Evolutionary conservation across 1,284 basidiomycete species (phyloP).

Genomic region (Ustilago curta): DNA sequence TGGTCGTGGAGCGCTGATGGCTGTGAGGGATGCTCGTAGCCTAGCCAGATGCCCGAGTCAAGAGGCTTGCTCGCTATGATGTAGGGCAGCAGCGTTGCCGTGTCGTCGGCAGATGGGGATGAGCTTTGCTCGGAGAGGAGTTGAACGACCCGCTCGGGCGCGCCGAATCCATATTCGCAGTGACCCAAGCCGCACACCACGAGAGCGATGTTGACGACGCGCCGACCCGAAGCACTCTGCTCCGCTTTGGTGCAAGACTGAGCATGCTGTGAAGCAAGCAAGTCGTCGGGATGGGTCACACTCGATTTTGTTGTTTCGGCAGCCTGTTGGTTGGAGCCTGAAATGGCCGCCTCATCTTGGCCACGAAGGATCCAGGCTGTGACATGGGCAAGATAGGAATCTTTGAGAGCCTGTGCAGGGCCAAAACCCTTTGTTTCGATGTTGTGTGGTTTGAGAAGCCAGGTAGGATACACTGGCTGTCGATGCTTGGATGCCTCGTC

Average conservation of each 20-base stretch:
- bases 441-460: conserved; percentile 41
- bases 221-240: conserved; percentile 4
- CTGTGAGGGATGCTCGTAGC: conserved; percentile 25
- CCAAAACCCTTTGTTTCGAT: conserved; percentile 52
- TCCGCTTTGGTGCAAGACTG: not conserved
- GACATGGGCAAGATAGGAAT: conserved; percentile 57
- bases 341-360: not conserved
- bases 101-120: not conserved
- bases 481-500: not conserved
- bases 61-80: conserved; percentile 53
- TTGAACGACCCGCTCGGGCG: conserved; percentile 48
- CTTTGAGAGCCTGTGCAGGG: conserved; percentile 59
- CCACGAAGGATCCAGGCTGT: conserved; percentile 43
- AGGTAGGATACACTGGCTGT: conserved; percentile 37
- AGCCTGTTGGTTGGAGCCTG: not conserved
- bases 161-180: conserved; percentile 56
- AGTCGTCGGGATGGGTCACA: not conserved
- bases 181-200: conserved; percentile 56
- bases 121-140: conserved; percentile 17
- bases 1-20: not conserved
- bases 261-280: not conserved
- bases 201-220: conserved; percentile 31
- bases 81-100: conserved; percentile 20
- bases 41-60: conserved; percentile 53
- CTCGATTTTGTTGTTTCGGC: not conserved